Evolutionary conservation across 352 stramenopile genomes (phyloP), one percentile per base, ranked within the genome.

Genomic region (Phytophthora europaea): DNA sequence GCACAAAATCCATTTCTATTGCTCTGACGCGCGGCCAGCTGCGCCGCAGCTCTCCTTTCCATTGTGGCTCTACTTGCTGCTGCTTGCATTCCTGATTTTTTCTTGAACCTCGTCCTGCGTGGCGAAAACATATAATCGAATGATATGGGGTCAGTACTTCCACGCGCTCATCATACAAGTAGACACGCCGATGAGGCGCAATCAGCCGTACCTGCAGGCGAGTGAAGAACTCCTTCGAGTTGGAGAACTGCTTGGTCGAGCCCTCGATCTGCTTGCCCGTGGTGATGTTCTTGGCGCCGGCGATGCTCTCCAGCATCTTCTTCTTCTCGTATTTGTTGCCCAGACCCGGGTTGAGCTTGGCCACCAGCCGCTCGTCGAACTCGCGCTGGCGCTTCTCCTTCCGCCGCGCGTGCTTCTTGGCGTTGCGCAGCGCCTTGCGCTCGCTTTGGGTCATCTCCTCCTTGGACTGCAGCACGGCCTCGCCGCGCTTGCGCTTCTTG

Each of bases 301-400:
- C 82, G 43, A 96, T 80, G 70, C 81, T 94, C 75, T 96, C 85
- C 68, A 95, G 80, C 81, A 96, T 86, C 68, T 96, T 97, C 86
- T 90, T 96, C 79, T 98, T 98, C 71, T 98, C 96, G 84, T 98
- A 98, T 63, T 98, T 98, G 84, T 99, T 98, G 69, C 95, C 94
- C 38, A 98, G 81, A 0, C 94, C 94, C n/a, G 96, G 94, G 77
- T 98, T 94, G 68, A 98, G 85, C 79, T 98, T 97, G 43, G 94
- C 96, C 78, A 98, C 91, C 15, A 98, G 83, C 54, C 90, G 92
- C 72, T 99, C 93, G 79, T 98, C 94, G 23, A 93, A 94, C 23
- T 93, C 84, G 58, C 90, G 94, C 68, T 97, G 89, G 53, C 91
- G 87, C 63, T 96, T 91, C 65, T 93, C 88, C 81, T 99, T 99